Percentiles rank a stretch among this genome's conserved stretches.
phyloP scores from a whole-genome alignment of 768 basidiomycete species.

The Lanmaoa pseudosensibilis region DNA sequence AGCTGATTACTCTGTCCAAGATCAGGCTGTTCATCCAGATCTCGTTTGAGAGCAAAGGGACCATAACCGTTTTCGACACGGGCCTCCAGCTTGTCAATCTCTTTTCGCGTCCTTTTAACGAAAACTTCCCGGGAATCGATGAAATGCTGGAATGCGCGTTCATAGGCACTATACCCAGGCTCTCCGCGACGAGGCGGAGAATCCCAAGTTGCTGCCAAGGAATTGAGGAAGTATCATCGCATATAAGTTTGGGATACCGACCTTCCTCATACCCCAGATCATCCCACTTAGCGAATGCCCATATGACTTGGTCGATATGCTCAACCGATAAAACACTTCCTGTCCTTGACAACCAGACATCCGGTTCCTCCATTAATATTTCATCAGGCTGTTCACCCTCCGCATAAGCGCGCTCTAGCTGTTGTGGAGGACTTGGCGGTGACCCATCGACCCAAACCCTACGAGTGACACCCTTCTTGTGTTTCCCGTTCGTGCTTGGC shows the following conservation, averaged over 20 bases:
- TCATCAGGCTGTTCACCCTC: conserved; percentile 65
- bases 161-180: conserved; percentile 60
- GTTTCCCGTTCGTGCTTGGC: conserved; percentile 12
- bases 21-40: conserved; percentile 51
- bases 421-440: conserved; percentile 20
- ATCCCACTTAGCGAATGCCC: conserved; percentile 91
- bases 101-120: conserved; percentile 48
- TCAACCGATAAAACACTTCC: conserved; percentile 43
- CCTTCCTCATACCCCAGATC: conserved; percentile 93
- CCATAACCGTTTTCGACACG: conserved; percentile 59
- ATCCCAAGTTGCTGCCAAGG: conserved; percentile 81
- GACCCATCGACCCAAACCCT: conserved; percentile 31
- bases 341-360: conserved; percentile 49
- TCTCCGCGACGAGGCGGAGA: conserved; percentile 70
- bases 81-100: conserved; percentile 46
- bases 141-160: conserved; percentile 65
- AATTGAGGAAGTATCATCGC: not conserved
- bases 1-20: conserved; percentile 65
- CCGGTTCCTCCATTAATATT: conserved; percentile 54
- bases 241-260: conserved; percentile 33
- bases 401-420: conserved; percentile 43
- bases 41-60: conserved; percentile 42
- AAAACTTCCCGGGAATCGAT: conserved; percentile 59
- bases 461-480: conserved; percentile 21
- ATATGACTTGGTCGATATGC: conserved; percentile 63